Evolutionary conservation across 78 protist species (phyloP).

Genomic region (Mantamonas sphyraenae): DNA sequence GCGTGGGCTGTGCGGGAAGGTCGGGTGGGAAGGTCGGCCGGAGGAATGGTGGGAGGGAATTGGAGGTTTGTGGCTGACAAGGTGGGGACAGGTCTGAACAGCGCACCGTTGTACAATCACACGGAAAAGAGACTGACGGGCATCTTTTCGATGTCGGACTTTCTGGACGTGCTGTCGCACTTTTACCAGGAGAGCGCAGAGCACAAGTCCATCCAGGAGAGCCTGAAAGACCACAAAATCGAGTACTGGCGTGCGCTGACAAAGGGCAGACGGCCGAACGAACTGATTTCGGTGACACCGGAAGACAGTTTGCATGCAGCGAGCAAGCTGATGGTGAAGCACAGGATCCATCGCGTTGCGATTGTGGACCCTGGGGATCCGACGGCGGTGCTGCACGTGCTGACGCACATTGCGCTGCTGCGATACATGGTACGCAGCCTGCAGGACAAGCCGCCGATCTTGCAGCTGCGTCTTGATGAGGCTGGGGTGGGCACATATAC

Average conservation of each 20-base stretch:
- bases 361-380: slow-evolving; percentile 29
- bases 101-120: slow-evolving; percentile 50
- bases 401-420: slow-evolving; percentile 47
- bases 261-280: background rate
- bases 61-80: too few relatives aligned
- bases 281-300: slow-evolving; percentile 15
- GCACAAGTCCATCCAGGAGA: slow-evolving; percentile 8
- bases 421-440: slow-evolving; percentile 7
- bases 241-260: slow-evolving; percentile 32
- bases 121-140: slow-evolving; percentile 23
- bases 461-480: background rate
- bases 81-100: too few relatives aligned
- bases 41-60: too few relatives aligned
- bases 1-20: too few relatives aligned
- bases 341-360: slow-evolving; percentile 46
- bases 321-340: background rate
- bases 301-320: slow-evolving; percentile 18
- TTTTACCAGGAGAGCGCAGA: slow-evolving; percentile 5
- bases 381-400: slow-evolving; percentile 18
- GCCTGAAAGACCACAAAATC: slow-evolving; percentile 35
- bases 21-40: too few relatives aligned
- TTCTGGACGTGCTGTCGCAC: slow-evolving; percentile 24
- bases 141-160: slow-evolving; percentile 56
- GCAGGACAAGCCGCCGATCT: background rate
- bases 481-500: slow-evolving; percentile 5